A percentile compares a stretch with the other conserved stretches of the same genome.
These are phyloP conservation scores for Coemansia sp. DNA, from an alignment of 192 early-diverging fungal species.

Conservation along the genomic window DNA sequence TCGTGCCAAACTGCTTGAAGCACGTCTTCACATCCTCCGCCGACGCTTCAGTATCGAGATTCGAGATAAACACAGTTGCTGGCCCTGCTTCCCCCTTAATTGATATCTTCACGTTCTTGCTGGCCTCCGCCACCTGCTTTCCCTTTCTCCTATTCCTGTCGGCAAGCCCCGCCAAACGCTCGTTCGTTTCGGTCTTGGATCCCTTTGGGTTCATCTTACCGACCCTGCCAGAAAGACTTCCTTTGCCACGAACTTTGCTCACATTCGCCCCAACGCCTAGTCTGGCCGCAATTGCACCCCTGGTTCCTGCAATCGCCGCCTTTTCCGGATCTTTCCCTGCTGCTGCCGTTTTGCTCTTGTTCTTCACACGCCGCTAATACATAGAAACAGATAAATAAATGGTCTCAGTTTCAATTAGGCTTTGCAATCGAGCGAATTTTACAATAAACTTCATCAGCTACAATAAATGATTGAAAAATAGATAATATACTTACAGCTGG, in stretches of 20 bases:
- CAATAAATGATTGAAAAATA: too few species aligned
- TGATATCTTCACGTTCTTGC: conserved; percentile 24
- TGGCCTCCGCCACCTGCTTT: background rate
- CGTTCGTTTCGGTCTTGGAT: conserved; percentile 12
- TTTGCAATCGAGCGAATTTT: too few species aligned
- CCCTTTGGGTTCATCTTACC: conserved; percentile 13
- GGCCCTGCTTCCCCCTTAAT: conserved; percentile 51
- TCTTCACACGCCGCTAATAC: conserved; percentile 42
- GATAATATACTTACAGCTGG: conserved; percentile 14
- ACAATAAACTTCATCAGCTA: too few species aligned
- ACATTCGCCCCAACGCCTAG: background rate
- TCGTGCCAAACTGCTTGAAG: conserved; percentile 55
- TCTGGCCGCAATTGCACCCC: conserved; percentile 1
- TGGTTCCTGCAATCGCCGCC: background rate
- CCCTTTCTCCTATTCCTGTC: conserved; percentile 19
- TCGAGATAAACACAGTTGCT: conserved; percentile 49
- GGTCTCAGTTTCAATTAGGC: too few species aligned
- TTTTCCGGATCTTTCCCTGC: background rate
- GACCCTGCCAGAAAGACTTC: conserved; percentile 3
- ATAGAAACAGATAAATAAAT: background rate
- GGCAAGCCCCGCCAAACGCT: conserved; percentile 24
- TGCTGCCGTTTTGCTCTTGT: conserved; percentile 19
- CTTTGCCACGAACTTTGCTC: conserved; percentile 8
- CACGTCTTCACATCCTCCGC: conserved; percentile 56
- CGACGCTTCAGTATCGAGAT: conserved; percentile 53